Conservation (phyloP, 2,329 filamentous ascomycete species). For the Pestalotiopsis sp. region DNA sequence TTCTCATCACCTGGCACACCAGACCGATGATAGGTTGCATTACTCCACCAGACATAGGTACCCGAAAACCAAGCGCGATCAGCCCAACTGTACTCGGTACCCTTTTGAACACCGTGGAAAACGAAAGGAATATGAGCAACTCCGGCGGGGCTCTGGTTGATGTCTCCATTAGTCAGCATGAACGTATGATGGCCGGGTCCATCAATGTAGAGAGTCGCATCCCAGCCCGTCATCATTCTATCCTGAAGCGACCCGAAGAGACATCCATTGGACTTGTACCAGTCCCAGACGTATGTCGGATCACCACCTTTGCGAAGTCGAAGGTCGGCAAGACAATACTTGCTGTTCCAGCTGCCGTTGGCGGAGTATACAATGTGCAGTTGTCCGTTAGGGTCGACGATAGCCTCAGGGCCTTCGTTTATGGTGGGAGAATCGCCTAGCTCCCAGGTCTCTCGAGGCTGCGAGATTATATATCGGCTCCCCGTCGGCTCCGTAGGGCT, state of each 20-base stretch:
- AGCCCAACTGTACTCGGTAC: constrained; percentile 19
- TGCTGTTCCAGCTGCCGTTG: constrained; percentile 25
- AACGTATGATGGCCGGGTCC: constrained; percentile 27
- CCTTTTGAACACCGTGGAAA: constrained; percentile 22
- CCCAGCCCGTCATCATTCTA: constrained; percentile 26
- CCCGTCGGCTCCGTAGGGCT: constrained; percentile 19
- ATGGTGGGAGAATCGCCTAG: constrained; percentile 18
- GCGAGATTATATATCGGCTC: constrained; percentile 23
- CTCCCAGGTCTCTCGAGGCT: constrained; percentile 25
- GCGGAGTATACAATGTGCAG: constrained; percentile 27
- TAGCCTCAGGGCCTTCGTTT: constrained; percentile 24
- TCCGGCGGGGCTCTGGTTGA: constrained; percentile 16
- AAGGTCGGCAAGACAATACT: constrained; percentile 25
- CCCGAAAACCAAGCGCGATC: constrained; percentile 21
- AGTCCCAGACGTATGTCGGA: constrained; percentile 26
- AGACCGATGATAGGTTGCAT: constrained; percentile 17
- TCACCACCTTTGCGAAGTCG: constrained; percentile 23
- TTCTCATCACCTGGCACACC: constrained; percentile 18
- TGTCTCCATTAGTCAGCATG: constrained; percentile 18
- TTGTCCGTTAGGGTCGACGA: constrained; percentile 24
- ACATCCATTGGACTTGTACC: constrained; percentile 28
- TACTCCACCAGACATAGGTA: constrained; percentile 20
- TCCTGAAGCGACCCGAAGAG: constrained; percentile 24
- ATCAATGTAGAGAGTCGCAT: constrained; percentile 20
- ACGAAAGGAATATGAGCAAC: constrained; percentile 18